Conservation (phyloP, 2,329 filamentous ascomycete species). For the Aspergillus sp. region DNA sequence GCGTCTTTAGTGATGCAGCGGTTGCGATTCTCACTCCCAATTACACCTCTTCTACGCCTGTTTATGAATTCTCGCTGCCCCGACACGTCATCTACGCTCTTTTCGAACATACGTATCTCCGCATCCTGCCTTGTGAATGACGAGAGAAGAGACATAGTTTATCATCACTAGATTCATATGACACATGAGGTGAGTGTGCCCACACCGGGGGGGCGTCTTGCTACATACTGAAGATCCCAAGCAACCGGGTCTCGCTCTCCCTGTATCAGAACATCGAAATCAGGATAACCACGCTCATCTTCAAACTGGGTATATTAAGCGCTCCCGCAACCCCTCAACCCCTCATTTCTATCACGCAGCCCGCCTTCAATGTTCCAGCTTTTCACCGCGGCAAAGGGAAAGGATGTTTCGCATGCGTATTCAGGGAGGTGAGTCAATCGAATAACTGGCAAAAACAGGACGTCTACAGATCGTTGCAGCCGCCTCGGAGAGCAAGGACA, state of each 20-base stretch:
- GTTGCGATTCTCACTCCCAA: not conserved
- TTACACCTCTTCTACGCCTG: slow-evolving; percentile 1
- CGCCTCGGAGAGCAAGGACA: slow-evolving; percentile 89
- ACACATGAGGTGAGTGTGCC: slow-evolving; percentile 6
- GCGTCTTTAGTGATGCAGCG: not conserved
- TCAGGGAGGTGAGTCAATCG: not conserved
- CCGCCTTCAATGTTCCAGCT: not conserved
- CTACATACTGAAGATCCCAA: not conserved
- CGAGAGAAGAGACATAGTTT: not conserved
- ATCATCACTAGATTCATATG: slow-evolving; percentile 13
- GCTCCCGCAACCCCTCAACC: not conserved
- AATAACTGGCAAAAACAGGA: not conserved
- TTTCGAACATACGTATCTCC: not conserved
- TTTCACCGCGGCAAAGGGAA: not conserved
- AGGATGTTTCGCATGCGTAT: not conserved
- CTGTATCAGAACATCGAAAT: not conserved
- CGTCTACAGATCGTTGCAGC: slow-evolving; percentile 37
- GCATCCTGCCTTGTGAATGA: not conserved
- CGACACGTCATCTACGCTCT: not conserved
- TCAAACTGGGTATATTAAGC: slow-evolving; percentile 8
- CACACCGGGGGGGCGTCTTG: not conserved
- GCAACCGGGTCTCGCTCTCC: not conserved
- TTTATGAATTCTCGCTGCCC: not conserved
- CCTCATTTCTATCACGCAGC: not conserved
- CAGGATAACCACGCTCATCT: not conserved